phyloP scores from a whole-genome alignment of 208 protist genomes.

The Polymyxa betae region DNA sequence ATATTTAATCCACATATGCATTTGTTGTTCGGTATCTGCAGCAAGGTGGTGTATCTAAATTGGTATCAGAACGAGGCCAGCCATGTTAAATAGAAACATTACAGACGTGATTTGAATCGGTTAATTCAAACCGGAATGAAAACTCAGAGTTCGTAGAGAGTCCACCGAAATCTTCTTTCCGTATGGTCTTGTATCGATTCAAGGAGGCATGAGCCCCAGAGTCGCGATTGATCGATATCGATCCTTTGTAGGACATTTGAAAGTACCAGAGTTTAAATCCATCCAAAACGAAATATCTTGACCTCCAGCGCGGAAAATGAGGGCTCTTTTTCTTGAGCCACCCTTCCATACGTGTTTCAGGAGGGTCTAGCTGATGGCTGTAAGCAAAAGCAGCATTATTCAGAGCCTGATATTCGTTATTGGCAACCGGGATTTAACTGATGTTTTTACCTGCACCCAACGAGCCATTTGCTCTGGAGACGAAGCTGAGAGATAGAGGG shows the following conservation, averaged over 20 bases:
- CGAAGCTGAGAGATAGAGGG: not conserved
- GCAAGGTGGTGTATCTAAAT: constrained; percentile 1
- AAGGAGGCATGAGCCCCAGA: not conserved
- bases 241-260: constrained; percentile 17
- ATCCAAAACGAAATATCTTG: constrained; percentile 20
- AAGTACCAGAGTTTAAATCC: not conserved
- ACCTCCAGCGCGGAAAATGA: not conserved
- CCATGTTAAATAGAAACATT: not conserved
- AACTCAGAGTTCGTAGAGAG: not conserved
- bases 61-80: not conserved
- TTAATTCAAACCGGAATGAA: not conserved
- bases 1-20: constrained; percentile 29
- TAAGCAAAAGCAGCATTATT: not conserved
- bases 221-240: not conserved
- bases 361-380: not conserved
- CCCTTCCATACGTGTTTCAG: not conserved
- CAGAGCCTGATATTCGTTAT: not conserved
- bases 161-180: not conserved
- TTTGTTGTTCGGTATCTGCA: constrained; percentile 23
- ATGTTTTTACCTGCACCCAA: not conserved
- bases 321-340: constrained; percentile 36
- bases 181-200: not conserved
- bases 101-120: not conserved
- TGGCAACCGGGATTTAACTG: not conserved
- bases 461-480: not conserved